Base-by-base conservation (phyloP, 2,329 filamentous ascomycete species). In the Alternaria viburni region DNA sequence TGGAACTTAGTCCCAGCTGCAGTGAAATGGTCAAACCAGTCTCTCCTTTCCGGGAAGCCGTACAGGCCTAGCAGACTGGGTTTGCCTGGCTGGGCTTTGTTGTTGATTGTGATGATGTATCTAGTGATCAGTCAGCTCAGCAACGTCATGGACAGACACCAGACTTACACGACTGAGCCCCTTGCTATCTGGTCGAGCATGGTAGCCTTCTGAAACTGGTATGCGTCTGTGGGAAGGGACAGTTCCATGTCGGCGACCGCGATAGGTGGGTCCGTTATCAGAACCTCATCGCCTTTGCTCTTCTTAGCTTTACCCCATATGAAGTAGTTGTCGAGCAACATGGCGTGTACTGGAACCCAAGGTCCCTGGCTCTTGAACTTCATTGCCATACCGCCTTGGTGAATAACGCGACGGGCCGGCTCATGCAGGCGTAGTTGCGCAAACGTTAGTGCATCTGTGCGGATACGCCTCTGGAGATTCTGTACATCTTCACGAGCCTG, bases 221-320 rank as follows among this genome's bases (percentile, higher is more conserved):
- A 50, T n/a, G 68, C 51, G 19, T 66, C 64, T 21, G 55, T 50
- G 3, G 70, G 67, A 15, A 70, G 54, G 1, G 30, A 52, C 2
- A 70, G 45, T 3, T 68, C 61, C 7, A 74, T 59, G 19, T 73
- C 59, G 6, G 19, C n/a, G 9, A 70, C 46, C 1, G 66, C 52
- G 2, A 75, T 67, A 5, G 75, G 75, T 36, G 60, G 57, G n/a
- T 75, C 71, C 11, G 70, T 26, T 23, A 72, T 62, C 8, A 68
- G n/a, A 6, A 71, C 25, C 4, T 60, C 69, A 10, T 72, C 67
- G 1, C 59, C 62, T 23, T 66, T 71, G 59, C 32, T 61, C 51
- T 70, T 62, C 61, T 72, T 77, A 8, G 69, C 44, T 26, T 69
- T 74, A 5, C 73, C 76, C 76, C 75, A 77, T 10, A 77, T 58